Evolutionary conservation across 2,329 filamentous ascomycete species (phyloP), one percentile per base, ranked within the genome.

Genomic region (Penicillium sp.): DNA sequence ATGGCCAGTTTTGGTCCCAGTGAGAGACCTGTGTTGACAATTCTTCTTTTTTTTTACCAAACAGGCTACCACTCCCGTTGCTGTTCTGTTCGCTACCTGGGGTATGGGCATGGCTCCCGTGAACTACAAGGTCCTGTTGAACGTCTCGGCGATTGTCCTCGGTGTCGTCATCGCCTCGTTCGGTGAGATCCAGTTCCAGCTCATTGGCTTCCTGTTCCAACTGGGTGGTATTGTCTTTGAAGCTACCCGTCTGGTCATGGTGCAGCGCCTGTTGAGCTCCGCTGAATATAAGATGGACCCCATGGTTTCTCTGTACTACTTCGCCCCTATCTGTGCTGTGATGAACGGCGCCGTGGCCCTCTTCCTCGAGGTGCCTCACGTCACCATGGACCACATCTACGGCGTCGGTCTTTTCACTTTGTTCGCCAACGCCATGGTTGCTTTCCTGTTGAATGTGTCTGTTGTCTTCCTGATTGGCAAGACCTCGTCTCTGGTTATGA

Each of bases 131-230:
- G 89, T 91, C 45, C 88, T 99, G 67, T 84, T 90, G 71, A 99
- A 99, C 72, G 92, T 99, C 59, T 94, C 90, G 37, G 84, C 93
- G 72, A 99, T 99, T 67, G 94, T 97, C 48, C 75, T 97, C 49
- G 94, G 94, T 81, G 92, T 97, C 65, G 81, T 97, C 63, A 91
- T 99, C 70, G 94, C 94, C 46, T 96, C 93, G 1, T 85, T 96
- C 60, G 94, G 94, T 68, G 94, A 99, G 80, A 95, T 99, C 76
- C 87, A 92, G 72, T 99, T 99, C 72, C 89, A 77, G 65, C 63
- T 78, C 54, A 66, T 83, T 36, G 86, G 86, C 43, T 86, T 89
- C 72, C 58, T 87, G 29, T 88, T 83, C 75, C 91, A 94, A 77
- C 71, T 88, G 50, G 87, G 82, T 55, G 91, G 90, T 60, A 90